Percentiles rank a stretch among this genome's conserved stretches.
Conservation (phyloP, 495 filamentous ascomycete species). For the Annulohypoxylon moriforme region DNA sequence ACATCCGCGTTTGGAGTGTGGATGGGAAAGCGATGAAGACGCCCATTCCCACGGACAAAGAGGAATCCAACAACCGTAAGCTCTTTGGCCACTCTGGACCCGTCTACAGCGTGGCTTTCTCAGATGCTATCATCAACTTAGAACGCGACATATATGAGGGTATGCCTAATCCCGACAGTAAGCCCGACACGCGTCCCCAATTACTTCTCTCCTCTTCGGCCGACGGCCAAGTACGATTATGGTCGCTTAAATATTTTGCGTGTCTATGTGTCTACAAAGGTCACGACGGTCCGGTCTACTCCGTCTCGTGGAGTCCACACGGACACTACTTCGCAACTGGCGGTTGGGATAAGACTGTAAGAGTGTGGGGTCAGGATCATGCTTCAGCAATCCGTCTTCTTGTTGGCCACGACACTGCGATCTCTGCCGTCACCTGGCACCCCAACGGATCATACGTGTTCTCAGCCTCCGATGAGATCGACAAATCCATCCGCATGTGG, state of each 20-base stretch:
- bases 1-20: constrained; percentile 91
- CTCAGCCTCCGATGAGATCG: constrained; percentile 79
- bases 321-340: constrained; percentile 95
- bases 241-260: constrained; percentile 90
- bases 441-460: constrained; percentile 93
- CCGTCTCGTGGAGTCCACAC: constrained; percentile 89
- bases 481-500: constrained; percentile 98
- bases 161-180: constrained; percentile 61
- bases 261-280: constrained; percentile 93
- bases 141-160: constrained; percentile 57
- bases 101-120: constrained; percentile 90
- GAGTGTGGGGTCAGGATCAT: constrained; percentile 90
- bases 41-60: constrained; percentile 52
- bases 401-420: constrained; percentile 88
- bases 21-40: constrained; percentile 78
- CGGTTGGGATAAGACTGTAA: constrained; percentile 87
- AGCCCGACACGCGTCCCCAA: constrained; percentile 71
- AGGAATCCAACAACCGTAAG: constrained; percentile 71
- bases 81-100: constrained; percentile 92
- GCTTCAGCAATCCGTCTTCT: constrained; percentile 89
- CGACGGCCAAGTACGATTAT: constrained; percentile 87
- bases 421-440: constrained; percentile 88
- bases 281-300: constrained; percentile 88
- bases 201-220: constrained; percentile 88
- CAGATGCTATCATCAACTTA: constrained; percentile 72